Conservation (phyloP, 441 rosid genomes). For the Corymbia citriodora region DNA sequence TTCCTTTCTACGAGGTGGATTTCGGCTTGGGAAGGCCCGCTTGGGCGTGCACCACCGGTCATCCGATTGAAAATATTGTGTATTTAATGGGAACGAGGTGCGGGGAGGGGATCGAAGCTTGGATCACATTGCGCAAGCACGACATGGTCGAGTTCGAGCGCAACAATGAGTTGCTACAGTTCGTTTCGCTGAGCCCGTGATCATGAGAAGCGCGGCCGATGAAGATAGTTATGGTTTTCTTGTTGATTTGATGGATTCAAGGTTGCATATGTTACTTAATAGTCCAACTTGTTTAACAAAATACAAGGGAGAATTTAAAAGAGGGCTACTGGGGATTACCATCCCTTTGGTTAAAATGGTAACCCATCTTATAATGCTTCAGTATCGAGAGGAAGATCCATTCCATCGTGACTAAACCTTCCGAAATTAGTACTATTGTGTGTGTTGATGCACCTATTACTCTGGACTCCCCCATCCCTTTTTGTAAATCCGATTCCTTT, state of each 20-base stretch:
- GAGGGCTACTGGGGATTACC: background rate
- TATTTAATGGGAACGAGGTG: background rate
- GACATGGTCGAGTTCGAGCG: background rate
- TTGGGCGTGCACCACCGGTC: background rate
- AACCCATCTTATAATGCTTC: background rate
- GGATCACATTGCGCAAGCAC: background rate
- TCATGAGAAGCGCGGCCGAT: background rate
- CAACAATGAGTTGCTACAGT: background rate
- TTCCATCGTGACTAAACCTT: background rate
- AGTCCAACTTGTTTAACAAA: background rate
- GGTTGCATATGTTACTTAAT: background rate
- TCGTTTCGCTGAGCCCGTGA: background rate
- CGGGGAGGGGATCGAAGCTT: background rate
- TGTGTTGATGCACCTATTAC: background rate
- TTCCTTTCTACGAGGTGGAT: slow-evolving; percentile 15
- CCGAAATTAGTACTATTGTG: no score
- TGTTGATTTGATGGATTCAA: background rate
- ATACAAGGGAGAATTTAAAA: background rate
- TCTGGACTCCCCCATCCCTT: background rate
- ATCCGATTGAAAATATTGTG: background rate
- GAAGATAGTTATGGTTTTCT: background rate
- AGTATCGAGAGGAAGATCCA: background rate
- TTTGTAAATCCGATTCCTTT: background rate
- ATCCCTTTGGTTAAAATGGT: background rate
- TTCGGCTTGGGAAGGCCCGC: slow-evolving; percentile 23